Percentiles rank a stretch among this genome's conserved stretches.
Evolutionary conservation across 1,139 yeast genomes (phyloP).

Genomic region (Geotrichum phurueaensis): DNA sequence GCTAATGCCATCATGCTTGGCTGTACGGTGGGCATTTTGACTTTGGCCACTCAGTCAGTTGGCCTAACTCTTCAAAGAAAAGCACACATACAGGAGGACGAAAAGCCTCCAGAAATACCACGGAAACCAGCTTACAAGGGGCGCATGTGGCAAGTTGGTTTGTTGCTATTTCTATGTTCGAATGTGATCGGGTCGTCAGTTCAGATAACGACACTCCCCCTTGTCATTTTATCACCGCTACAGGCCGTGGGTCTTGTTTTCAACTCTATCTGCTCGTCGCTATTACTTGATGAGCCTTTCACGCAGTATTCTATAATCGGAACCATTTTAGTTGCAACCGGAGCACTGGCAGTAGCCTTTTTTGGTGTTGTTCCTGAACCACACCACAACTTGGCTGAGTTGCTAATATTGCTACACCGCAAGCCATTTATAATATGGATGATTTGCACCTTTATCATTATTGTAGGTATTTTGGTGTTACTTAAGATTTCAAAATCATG

Average conservation of each 20-base stretch:
- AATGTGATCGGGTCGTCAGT: conserved; percentile 77
- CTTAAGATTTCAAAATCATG: conserved; percentile 17
- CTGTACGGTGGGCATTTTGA: conserved; percentile 65
- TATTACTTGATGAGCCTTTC: conserved; percentile 64
- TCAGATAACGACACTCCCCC: conserved; percentile 77
- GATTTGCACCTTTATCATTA: conserved; percentile 32
- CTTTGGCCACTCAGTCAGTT: conserved; percentile 75
- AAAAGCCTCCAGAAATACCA: conserved; percentile 27
- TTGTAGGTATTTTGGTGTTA: conserved; percentile 30
- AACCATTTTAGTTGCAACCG: conserved; percentile 60
- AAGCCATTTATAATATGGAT: conserved; percentile 46
- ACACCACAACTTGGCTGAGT: conserved; percentile 44
- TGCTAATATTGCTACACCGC: conserved; percentile 40
- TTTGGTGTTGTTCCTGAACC: conserved; percentile 59
- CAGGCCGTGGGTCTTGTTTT: conserved; percentile 89
- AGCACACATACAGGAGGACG: conserved; percentile 47
- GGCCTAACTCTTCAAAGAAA: conserved; percentile 82
- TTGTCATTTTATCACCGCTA: conserved; percentile 72
- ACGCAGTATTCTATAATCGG: conserved; percentile 55
- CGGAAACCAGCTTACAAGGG: conserved; percentile 46
- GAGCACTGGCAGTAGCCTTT: conserved; percentile 76
- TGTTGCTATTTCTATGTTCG: conserved; percentile 61
- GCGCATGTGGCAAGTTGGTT: conserved; percentile 71
- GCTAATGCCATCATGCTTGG: conserved; percentile 41
- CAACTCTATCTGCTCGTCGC: conserved; percentile 68